phyloP scores from a whole-genome alignment of 2,329 filamentous ascomycete genomes.

The Penicillium occitanis region DNA sequence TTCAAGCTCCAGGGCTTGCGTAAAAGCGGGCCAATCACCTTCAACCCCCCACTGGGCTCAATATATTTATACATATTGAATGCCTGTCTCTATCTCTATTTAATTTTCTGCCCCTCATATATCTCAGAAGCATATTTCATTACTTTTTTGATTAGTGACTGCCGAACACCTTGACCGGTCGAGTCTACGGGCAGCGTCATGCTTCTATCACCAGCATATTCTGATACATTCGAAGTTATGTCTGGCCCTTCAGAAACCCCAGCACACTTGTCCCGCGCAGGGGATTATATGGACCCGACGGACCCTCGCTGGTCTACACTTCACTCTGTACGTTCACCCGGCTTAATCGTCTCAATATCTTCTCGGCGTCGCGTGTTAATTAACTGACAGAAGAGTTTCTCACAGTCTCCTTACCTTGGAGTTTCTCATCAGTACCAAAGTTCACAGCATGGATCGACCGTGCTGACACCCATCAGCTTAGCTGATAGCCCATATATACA shows the following conservation, averaged over 20 bases:
- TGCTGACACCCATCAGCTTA: conserved; percentile 43
- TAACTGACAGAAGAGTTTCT: not conserved
- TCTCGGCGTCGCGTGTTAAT: not conserved
- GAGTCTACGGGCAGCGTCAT: conserved; percentile 28
- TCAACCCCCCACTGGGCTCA: not conserved
- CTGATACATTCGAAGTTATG: conserved; percentile 29
- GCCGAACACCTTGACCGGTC: conserved; percentile 16
- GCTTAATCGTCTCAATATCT: conserved; percentile 7
- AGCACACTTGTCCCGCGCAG: conserved; percentile 30
- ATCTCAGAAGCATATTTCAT: not conserved
- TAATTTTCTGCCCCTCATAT: not conserved
- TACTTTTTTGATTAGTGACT: not conserved
- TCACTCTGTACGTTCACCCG: conserved; percentile 33
- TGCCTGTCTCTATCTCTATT: not conserved
- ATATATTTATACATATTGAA: not conserved
- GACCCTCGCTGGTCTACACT: conserved; percentile 32
- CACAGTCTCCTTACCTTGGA: conserved; percentile 29
- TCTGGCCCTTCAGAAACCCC: conserved; percentile 28
- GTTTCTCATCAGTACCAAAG: conserved; percentile 36
- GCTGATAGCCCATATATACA: conserved; percentile 36
- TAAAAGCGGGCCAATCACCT: not conserved
- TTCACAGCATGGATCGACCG: conserved; percentile 31
- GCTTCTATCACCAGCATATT: conserved; percentile 27
- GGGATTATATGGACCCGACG: conserved; percentile 32
- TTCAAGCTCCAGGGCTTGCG: conserved; percentile 1